Conservation (phyloP, 345 rosid species). For the Acer campestre region DNA sequence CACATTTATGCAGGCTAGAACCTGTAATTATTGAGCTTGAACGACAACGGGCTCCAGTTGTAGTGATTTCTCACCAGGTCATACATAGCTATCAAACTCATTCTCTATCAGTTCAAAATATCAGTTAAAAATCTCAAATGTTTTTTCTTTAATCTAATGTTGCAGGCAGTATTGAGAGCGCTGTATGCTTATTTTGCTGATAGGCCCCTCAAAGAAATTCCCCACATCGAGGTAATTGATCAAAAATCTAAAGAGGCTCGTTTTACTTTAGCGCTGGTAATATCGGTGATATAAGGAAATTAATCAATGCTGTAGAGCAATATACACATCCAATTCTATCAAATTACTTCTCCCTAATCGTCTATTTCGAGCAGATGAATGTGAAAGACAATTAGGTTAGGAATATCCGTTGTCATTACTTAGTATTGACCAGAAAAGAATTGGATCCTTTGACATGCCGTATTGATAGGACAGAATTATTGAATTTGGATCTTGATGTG, state of each 20-base stretch:
- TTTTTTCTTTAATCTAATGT: slow-evolving; percentile 11
- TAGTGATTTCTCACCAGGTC: slow-evolving; percentile 98
- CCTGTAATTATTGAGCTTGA: slow-evolving; percentile 99
- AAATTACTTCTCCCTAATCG: not conserved
- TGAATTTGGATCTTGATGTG: not conserved
- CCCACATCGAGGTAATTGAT: slow-evolving; percentile 82
- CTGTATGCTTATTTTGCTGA: slow-evolving; percentile 98
- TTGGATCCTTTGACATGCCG: no score
- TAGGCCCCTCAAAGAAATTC: slow-evolving; percentile 95
- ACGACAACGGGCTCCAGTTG: slow-evolving; percentile 97
- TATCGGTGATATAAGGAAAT: not conserved
- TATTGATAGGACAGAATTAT: not conserved
- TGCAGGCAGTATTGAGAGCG: slow-evolving; percentile 99
- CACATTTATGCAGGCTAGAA: slow-evolving; percentile 71
- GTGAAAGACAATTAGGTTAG: not conserved
- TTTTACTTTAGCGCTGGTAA: not conserved
- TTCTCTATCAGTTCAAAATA: not conserved
- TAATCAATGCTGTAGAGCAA: not conserved
- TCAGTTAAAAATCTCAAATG: not conserved
- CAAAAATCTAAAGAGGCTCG: not conserved
- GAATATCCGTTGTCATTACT: not conserved
- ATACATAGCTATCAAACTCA: slow-evolving; percentile 16
- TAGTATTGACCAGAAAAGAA: not conserved
- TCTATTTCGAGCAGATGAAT: not conserved
- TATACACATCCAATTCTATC: not conserved